phyloP scores from a whole-genome alignment of 805 yeast genomes.

The Cyberlindnera misumaiensis region DNA sequence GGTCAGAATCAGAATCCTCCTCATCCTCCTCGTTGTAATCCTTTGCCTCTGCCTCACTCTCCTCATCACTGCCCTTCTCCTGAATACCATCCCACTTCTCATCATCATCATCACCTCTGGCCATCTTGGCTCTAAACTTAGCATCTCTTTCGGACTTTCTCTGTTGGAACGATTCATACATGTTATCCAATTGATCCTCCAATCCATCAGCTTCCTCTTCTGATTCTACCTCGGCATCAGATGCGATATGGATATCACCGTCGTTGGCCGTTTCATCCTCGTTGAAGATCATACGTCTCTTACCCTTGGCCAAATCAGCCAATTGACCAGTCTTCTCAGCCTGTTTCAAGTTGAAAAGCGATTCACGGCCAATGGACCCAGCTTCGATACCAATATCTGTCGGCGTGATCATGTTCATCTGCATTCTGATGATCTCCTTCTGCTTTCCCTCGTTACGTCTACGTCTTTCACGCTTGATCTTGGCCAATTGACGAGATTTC shows the following conservation, averaged over 20 bases:
- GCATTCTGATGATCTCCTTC: slow-evolving; percentile 84
- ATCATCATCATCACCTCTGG: slow-evolving; percentile 71
- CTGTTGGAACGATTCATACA: slow-evolving; percentile 71
- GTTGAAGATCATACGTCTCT: slow-evolving; percentile 52
- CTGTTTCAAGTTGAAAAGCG: slow-evolving; percentile 73
- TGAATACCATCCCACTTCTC: slow-evolving; percentile 74
- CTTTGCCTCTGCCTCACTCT: slow-evolving; percentile 27
- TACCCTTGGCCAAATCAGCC: slow-evolving; percentile 69
- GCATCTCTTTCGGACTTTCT: slow-evolving; percentile 64
- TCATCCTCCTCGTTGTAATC: slow-evolving; percentile 38
- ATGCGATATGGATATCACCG: slow-evolving; percentile 51
- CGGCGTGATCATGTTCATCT: slow-evolving; percentile 93
- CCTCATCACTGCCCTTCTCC: slow-evolving; percentile 36
- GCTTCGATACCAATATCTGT: slow-evolving; percentile 92
- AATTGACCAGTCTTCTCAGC: slow-evolving; percentile 86
- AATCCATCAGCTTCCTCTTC: slow-evolving; percentile 58
- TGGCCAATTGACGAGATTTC: slow-evolving; percentile 61
- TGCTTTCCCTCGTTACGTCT: slow-evolving; percentile 76
- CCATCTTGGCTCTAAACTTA: slow-evolving; percentile 58
- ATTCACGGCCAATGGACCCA: slow-evolving; percentile 67
- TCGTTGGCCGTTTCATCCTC: slow-evolving; percentile 48
- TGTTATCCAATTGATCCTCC: slow-evolving; percentile 74
- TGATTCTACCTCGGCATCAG: slow-evolving; percentile 32
- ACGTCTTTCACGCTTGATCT: slow-evolving; percentile 75
- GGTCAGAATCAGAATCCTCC: slow-evolving; percentile 23